A percentile compares a stretch with the other conserved stretches of the same genome.
phyloP scores from a whole-genome alignment of 2,329 filamentous ascomycete genomes.

The Sporothrix curviconia region DNA sequence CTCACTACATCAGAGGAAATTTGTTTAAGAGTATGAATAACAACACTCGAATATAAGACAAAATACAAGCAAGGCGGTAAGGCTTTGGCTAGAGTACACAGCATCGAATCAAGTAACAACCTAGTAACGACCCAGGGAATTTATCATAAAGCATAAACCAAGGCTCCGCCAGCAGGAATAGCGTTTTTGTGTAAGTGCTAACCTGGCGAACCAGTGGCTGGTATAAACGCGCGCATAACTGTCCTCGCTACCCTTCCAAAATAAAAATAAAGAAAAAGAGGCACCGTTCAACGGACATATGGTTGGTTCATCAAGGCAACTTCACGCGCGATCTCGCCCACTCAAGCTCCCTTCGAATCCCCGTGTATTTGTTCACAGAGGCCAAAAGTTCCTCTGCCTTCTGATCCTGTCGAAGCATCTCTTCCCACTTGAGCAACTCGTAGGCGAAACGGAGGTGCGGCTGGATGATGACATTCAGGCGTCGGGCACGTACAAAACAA shows the following conservation, averaged over 20 bases:
- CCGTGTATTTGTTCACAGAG: slow-evolving; percentile 16
- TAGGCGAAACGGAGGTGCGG: slow-evolving; percentile 92
- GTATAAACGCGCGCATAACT: too few relatives aligned
- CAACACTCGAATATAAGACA: neutral
- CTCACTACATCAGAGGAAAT: too few relatives aligned
- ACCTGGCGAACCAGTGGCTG: too few relatives aligned
- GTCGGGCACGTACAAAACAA: slow-evolving; percentile 86
- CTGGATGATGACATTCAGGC: slow-evolving; percentile 96
- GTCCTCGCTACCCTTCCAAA: too few relatives aligned
- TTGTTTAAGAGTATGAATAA: too few relatives aligned
- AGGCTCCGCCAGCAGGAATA: too few relatives aligned
- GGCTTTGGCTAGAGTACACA: too few relatives aligned
- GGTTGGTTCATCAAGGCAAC: slow-evolving; percentile 95
- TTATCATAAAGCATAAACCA: neutral
- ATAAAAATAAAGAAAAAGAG: neutral
- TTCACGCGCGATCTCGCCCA: slow-evolving; percentile 86
- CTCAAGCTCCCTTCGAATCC: slow-evolving; percentile 71
- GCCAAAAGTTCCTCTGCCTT: too few relatives aligned
- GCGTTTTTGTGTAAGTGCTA: too few relatives aligned
- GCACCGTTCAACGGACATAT: slow-evolving; percentile 58
- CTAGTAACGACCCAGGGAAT: neutral
- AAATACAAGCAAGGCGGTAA: neutral
- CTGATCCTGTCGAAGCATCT: slow-evolving; percentile 52
- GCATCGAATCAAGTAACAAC: neutral
- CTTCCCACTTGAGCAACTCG: slow-evolving; percentile 94